phyloP scores from a whole-genome alignment of 2,329 filamentous ascomycete genomes.

The Diaporthe vaccinii region DNA sequence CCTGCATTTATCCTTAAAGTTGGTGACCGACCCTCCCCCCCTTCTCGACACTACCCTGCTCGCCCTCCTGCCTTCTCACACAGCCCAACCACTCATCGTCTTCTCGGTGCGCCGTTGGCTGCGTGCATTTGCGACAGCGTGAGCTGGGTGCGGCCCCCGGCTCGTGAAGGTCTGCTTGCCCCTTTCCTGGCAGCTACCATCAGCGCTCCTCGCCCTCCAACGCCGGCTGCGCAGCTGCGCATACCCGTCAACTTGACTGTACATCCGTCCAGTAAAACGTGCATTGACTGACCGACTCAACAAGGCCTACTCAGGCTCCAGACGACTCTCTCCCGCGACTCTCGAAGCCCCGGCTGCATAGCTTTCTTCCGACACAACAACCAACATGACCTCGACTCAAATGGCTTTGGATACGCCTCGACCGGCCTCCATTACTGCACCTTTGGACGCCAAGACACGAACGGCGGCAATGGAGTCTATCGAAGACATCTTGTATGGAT shows the following conservation, averaged over 20 bases:
- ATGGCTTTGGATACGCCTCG: slow-evolving; percentile 33
- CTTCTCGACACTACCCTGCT: slow-evolving; percentile 28
- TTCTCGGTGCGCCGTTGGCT: slow-evolving; percentile 8
- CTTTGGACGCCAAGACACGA: slow-evolving; percentile 49
- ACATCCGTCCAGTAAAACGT: not conserved
- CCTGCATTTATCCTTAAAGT: slow-evolving; percentile 26
- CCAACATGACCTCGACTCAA: slow-evolving; percentile 37
- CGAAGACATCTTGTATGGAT: slow-evolving; percentile 91
- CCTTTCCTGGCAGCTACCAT: slow-evolving; percentile 17
- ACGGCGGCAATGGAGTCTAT: slow-evolving; percentile 74
- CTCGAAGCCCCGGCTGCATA: not conserved
- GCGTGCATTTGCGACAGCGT: slow-evolving; percentile 35
- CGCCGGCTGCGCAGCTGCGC: slow-evolving; percentile 29
- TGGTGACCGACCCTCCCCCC: slow-evolving; percentile 29
- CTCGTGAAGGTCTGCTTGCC: slow-evolving; percentile 35
- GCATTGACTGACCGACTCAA: slow-evolving; percentile 7
- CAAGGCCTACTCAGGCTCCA: slow-evolving; percentile 17
- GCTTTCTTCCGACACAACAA: slow-evolving; percentile 36
- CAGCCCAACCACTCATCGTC: not conserved
- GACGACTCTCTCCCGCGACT: not conserved
- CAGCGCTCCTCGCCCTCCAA: slow-evolving; percentile 11
- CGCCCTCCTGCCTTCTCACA: not conserved
- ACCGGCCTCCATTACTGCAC: slow-evolving; percentile 21
- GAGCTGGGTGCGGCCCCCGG: slow-evolving; percentile 37
- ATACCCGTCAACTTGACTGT: not conserved